These are phyloP conservation scores for Wickerhamomyces chaumierensis DNA, from an alignment of 805 yeast genomes.

Conservation along the genomic window DNA sequence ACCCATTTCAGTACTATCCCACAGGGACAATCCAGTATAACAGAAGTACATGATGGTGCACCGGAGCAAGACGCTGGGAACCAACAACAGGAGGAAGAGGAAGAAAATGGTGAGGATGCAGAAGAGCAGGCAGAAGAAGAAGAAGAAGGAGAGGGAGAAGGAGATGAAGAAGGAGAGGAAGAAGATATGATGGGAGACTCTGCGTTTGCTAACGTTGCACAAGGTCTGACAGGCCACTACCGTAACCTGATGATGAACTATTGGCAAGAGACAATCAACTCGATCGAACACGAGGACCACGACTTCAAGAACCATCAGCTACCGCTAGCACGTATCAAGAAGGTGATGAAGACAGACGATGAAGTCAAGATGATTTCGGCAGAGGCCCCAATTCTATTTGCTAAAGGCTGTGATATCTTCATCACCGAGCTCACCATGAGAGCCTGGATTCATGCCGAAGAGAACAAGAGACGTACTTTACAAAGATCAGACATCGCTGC, in stretches of 20 bases:
- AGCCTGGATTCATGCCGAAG: slow-evolving; percentile 98
- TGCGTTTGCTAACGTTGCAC: slow-evolving; percentile 84
- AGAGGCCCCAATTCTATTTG: slow-evolving; percentile 94
- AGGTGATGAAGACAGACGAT: slow-evolving; percentile 96
- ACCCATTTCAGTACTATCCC: slow-evolving; percentile 1
- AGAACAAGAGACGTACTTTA: slow-evolving; percentile 84
- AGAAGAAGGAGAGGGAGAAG: slow-evolving; percentile 20
- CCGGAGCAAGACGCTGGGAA: neutral
- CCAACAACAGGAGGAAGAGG: slow-evolving; percentile 2
- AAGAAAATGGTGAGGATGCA: slow-evolving; percentile 10
- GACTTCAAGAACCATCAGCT: slow-evolving; percentile 90
- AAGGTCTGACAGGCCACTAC: slow-evolving; percentile 74
- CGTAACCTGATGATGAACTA: slow-evolving; percentile 87
- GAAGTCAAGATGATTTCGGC: slow-evolving; percentile 97
- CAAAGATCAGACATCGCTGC: slow-evolving; percentile 94
- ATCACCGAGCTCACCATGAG: slow-evolving; percentile 96
- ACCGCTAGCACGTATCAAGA: slow-evolving; percentile 92
- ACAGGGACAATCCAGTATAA: neutral
- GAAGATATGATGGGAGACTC: slow-evolving; percentile 41
- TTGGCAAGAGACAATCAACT: slow-evolving; percentile 93
- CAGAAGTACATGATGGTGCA: slow-evolving; percentile 4
- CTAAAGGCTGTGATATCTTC: slow-evolving; percentile 95
- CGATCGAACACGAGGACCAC: slow-evolving; percentile 76
- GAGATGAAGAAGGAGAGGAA: slow-evolving; percentile 13
- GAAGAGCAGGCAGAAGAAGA: slow-evolving; percentile 21